Conservation (phyloP, 2,329 filamentous ascomycete genomes). For the Periconia digitata region DNA sequence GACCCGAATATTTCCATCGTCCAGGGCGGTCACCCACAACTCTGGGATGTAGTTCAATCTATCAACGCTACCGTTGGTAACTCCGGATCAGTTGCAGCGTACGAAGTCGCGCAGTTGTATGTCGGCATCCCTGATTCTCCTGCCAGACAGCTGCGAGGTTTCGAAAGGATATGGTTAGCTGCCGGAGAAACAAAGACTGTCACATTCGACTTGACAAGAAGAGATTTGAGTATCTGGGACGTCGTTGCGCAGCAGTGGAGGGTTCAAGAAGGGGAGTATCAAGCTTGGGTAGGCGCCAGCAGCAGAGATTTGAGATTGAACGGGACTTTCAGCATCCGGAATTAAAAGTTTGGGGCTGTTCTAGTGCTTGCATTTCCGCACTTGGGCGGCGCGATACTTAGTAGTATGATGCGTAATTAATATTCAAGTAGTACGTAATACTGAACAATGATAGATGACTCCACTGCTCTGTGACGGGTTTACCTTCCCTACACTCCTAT, state of each 20-base stretch:
- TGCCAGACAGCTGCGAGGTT: constrained; percentile 68
- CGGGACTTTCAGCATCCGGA: not conserved
- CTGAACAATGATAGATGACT: too few species aligned
- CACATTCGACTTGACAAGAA: constrained; percentile 66
- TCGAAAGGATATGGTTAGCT: constrained; percentile 72
- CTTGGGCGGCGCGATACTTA: too few species aligned
- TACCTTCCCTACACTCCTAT: too few species aligned
- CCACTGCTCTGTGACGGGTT: too few species aligned
- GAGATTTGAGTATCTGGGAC: constrained; percentile 88
- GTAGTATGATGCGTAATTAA: too few species aligned
- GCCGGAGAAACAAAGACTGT: constrained; percentile 68
- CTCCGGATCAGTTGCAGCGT: constrained; percentile 63
- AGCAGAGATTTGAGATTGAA: constrained; percentile 26
- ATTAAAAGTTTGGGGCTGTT: too few species aligned
- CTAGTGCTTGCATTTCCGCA: too few species aligned
- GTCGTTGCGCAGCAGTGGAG: constrained; percentile 76
- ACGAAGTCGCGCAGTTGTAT: constrained; percentile 74
- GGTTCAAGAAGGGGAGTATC: constrained; percentile 35
- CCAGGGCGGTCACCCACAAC: constrained; percentile 43
- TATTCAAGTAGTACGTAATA: too few species aligned
- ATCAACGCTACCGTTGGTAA: constrained; percentile 69
- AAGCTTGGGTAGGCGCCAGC: constrained; percentile 13
- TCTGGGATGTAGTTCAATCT: constrained; percentile 69
- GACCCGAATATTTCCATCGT: constrained; percentile 47
- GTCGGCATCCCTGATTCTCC: constrained; percentile 65